A percentile compares a stretch with the other conserved stretches of the same genome.
Conservation (phyloP, 2,329 filamentous ascomycete species). For the Sodiomyces alkalinus region DNA sequence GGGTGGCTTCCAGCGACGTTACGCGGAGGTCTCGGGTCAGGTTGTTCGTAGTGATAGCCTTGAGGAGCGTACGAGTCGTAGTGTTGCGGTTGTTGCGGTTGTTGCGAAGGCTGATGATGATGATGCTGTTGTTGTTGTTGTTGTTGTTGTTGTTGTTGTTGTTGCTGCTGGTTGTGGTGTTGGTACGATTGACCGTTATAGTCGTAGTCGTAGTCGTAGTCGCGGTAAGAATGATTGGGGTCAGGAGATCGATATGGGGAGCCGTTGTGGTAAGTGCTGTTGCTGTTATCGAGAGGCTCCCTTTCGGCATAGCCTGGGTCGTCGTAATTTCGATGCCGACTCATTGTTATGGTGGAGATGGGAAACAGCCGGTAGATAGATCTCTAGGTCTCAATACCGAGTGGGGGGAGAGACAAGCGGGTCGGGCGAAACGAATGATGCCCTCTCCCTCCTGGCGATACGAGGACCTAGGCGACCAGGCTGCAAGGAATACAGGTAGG, state of each 20-base stretch:
- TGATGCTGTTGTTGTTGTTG: conserved; percentile 5
- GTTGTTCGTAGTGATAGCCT: conserved; percentile 3
- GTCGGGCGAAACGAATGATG: too few relatives aligned
- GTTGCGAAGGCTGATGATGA: conserved; percentile 3
- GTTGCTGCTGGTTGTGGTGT: neutral
- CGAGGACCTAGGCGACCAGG: too few relatives aligned
- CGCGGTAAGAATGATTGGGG: conserved; percentile 1
- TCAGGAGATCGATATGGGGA: conserved; percentile 5
- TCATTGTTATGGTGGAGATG: conserved; percentile 1
- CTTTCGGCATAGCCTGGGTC: conserved; percentile 7
- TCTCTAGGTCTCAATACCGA: too few relatives aligned
- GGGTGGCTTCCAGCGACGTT: conserved; percentile 18
- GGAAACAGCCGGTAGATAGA: too few relatives aligned
- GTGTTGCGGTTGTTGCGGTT: conserved; percentile 1
- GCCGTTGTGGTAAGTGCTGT: too few relatives aligned
- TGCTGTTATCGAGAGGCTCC: conserved; percentile 7
- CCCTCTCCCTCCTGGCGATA: too few relatives aligned
- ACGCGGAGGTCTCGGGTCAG: too few relatives aligned
- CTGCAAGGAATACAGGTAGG: too few relatives aligned
- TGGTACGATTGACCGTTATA: neutral
- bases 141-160: conserved; percentile 1
- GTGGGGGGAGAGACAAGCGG: too few relatives aligned
- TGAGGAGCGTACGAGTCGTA: conserved; percentile 5
- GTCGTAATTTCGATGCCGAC: conserved; percentile 8
- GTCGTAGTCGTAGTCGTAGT: conserved; percentile 1